These are phyloP conservation scores for Orbilia ellipsospora DNA, from an alignment of 2,329 filamentous ascomycete species.

Conservation along the genomic window DNA sequence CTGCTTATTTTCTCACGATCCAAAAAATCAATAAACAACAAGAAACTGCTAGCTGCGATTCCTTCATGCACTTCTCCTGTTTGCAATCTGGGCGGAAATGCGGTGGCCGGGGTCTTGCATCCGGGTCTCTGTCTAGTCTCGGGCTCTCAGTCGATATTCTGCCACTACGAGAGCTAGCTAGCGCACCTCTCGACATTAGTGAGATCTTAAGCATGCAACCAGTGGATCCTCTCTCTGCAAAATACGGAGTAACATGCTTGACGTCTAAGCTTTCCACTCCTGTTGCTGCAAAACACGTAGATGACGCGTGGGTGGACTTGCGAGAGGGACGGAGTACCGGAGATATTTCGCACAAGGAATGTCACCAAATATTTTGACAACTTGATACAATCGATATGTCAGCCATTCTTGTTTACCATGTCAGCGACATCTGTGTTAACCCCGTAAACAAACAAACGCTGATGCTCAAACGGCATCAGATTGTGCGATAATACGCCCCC, in stretches of 20 bases:
- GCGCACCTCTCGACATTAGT: constrained; percentile 9
- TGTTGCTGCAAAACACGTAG: constrained; percentile 54
- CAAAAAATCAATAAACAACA: constrained; percentile 24
- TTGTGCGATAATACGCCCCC: neutral
- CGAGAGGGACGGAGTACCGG: constrained; percentile 11
- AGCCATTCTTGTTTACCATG: neutral
- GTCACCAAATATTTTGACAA: neutral
- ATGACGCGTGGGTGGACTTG: constrained; percentile 47
- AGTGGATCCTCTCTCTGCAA: constrained; percentile 34
- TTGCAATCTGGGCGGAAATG: constrained; percentile 13
- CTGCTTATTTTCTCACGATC: neutral
- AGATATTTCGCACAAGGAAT: constrained; percentile 46
- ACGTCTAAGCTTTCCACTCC: constrained; percentile 29
- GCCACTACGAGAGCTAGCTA: neutral
- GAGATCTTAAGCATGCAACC: constrained; percentile 21
- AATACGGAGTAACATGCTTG: constrained; percentile 7
- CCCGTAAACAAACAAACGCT: constrained; percentile 22
- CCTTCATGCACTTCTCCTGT: constrained; percentile 12
- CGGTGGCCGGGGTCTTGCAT: constrained; percentile 21
- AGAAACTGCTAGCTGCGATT: neutral
- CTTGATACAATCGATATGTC: neutral
- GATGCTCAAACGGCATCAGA: neutral
- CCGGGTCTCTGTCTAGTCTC: neutral
- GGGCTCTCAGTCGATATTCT: neutral
- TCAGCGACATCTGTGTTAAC: neutral